Base-by-base conservation (phyloP, 1,139 yeast genomes). In the Suhomyces bolitotheri region DNA sequence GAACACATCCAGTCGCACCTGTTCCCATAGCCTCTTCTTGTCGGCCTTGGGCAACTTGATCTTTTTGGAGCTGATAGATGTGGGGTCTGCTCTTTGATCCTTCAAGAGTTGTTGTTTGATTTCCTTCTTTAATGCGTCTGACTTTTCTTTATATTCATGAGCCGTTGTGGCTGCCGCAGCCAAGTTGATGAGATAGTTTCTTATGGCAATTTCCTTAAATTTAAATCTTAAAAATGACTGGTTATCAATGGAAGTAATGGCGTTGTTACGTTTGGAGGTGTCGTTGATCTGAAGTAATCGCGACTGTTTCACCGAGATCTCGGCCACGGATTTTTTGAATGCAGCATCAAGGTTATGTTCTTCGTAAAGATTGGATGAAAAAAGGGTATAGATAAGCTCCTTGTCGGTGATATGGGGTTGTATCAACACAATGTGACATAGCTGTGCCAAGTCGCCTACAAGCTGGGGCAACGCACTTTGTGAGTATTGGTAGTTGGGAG, bases 151-250 rank as follows among this genome's bases (percentile, higher is more conserved):
- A 49, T 72, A 75, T 45, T 75, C 80, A 41, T 69, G 64, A 4
- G 77, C 73, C 0, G 80, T 75, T 22, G 78, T 73, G 4, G 79
- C 75, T 2, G 80, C 80, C 4, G 78, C 79, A 5, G 78, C 73
- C 38, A 75, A 56, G 49, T 75, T 75, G 13, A 75, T 60, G 38
- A 75, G 55, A 43, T 72, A 75, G 51, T 75, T 74, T 36, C 78
- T 49, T 14, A 75, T 51, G 7, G 79, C 78, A 19, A 73, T 66
- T 38, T 69, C 71, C 50, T 69, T 71, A 44, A 60, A 71, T 36
- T 65, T 60, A 43, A 67, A 63, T 33, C 58, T 58, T 33, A 71
- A 54, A 30, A 50, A 60, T 7, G 57, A 39, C 41, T 63, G 69
- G 30, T 48, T 55, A 17, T 58, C 63, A n/a, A 51, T 46, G 7